Base-by-base conservation (phyloP, 495 filamentous ascomycete species). In the Saxophila tyrrhenica region DNA sequence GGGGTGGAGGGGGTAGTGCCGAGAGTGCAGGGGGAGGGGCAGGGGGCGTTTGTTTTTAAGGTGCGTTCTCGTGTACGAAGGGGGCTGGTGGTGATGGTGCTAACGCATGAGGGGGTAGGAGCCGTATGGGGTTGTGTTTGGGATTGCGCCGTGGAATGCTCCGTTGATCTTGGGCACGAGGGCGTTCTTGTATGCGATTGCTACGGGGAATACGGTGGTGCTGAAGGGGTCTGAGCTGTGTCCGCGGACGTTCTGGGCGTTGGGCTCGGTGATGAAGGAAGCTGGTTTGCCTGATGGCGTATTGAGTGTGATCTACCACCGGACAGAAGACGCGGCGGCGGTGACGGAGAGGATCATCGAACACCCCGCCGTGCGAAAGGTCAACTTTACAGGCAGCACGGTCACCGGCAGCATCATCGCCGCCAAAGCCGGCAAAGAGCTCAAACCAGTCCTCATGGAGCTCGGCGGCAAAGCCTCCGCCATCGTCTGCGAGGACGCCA, bases 121-220 rank as follows among this genome's bases (percentile, higher is more conserved):
- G 66, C 89, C 89, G 3, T 88, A 80, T 59, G 89, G 89, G 19
- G 87, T 92, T 23, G 69, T 90, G 1, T 71, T 95, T 15, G 81
- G 78, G 25, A 87, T 94, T 68, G 88, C 87, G 19, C 88, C 90
- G 25, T 95, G 90, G 68, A 70, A 69, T 52, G 65, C 69, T 13
- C 71, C 65, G 17, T 68, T 62, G 42, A 69, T 71, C 58, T 56
- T 70, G 44, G 69, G 63, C 9, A 20, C 56, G 21, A 61, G 61
- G 23, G 73, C 87, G 1, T 67, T 89, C 19, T 70, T 81, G 29
- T 85, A 77, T 61, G 84, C 90, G n/a, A 73, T 95, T 39, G 89
- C 88, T 11, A 82, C 82, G 1, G 90, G 90, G 22, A 88, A 87
- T 62, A 88, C 86, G 1, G 75, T 76, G 38, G 75, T 94, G 21